These are phyloP conservation scores for Diutina pseudorugosa DNA, from an alignment of 1,139 yeast species.

Conservation along the genomic window DNA sequence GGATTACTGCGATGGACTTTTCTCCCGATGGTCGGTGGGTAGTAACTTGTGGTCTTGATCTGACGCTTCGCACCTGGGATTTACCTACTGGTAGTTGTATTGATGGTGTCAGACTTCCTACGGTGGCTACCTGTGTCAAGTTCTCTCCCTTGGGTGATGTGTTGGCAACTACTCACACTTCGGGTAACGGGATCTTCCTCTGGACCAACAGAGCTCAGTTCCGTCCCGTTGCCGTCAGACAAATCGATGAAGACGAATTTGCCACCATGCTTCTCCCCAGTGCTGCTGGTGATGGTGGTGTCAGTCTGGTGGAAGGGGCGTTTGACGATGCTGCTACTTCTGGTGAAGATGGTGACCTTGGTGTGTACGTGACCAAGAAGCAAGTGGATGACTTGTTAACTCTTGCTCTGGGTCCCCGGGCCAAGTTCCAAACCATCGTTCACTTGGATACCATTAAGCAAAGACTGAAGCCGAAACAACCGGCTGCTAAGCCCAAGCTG, in stretches of 20 bases:
- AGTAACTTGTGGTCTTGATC: constrained; percentile 71
- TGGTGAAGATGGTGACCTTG: constrained; percentile 16
- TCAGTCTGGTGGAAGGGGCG: constrained; percentile 72
- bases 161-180: constrained; percentile 87
- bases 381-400: constrained; percentile 64
- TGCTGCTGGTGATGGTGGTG: constrained; percentile 75
- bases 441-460: constrained; percentile 75
- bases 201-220: constrained; percentile 94
- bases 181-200: constrained; percentile 77
- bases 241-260: constrained; percentile 65
- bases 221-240: constrained; percentile 59
- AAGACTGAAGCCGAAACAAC: constrained; percentile 83
- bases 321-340: constrained; percentile 24
- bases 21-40: constrained; percentile 96
- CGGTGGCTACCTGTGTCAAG: constrained; percentile 68
- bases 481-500: constrained; percentile 75
- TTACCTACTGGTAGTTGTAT: constrained; percentile 95
- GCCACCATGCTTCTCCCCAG: constrained; percentile 52
- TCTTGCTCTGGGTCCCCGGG: constrained; percentile 64
- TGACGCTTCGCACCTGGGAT: constrained; percentile 94
- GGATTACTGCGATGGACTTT: constrained; percentile 82
- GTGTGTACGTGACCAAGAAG: constrained; percentile 43
- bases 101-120: constrained; percentile 74
- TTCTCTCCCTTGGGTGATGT: constrained; percentile 85
- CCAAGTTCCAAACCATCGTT: constrained; percentile 65